Base-by-base conservation (phyloP, 1,139 yeast genomes). In the Geotrichum phurueaensis region DNA sequence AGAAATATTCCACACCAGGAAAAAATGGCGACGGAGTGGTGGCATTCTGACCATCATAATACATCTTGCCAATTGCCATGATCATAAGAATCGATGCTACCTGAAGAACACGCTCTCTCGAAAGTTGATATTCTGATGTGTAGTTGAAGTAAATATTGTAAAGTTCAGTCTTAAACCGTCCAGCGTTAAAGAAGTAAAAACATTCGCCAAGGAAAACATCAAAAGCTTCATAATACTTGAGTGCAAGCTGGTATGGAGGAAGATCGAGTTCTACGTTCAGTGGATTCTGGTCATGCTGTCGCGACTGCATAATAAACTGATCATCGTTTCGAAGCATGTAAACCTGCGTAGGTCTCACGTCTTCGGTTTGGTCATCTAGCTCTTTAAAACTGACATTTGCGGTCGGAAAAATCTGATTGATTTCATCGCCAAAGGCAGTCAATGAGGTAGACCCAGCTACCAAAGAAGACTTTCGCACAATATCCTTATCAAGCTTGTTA, bases 21-120 rank as follows among this genome's bases (percentile, higher is more conserved):
- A 64, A 62, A 43, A 54, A 15, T 12, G 53, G 22, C 18, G 18
- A 7, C 15, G 39, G 13, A 4, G 20, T 10, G 22, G 55, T n/a
- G 6, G 54, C 22, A 18, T 45, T 39, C 45, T 55, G 48, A 20
- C 58, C 60, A 12, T 58, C 53, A 22, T 53, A 51, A 50, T 89
- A 89, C 90, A 89, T 87, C 70, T 89, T 96, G 7, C 96, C 96
- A 56, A 86, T 81, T 1, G 96, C 92, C 70, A 89, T 87, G 23
- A 89, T 85, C 60, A 89, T 75, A 18, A 89, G 72, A 9, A 88
- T 80, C 70, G 88, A 87, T 72, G 95, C 86, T 68, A 86, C 86
- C 58, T 89, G 57, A 13, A 52, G 27, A 9, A 68, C 54, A 12
- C 64, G 64, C 1, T 59, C 51, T n/a, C 67, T 59, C 9, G 65